Evolutionary conservation across 2,329 filamentous ascomycete species (phyloP).

Genomic region (Fusarium sp.): DNA sequence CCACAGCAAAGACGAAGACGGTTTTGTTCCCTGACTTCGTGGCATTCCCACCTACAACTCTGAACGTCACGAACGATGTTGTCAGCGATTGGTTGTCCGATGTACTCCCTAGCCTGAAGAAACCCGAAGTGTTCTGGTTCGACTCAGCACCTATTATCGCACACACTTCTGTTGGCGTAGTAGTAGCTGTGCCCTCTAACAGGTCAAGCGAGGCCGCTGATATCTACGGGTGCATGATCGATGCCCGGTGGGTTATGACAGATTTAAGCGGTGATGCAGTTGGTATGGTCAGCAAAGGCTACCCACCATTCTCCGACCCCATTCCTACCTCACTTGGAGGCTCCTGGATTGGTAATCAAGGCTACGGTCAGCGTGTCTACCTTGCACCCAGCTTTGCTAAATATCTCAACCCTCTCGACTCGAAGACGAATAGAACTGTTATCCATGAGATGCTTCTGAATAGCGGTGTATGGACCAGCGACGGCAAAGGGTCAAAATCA

Average conservation of each 20-base stretch:
- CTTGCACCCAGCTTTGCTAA: conserved; percentile 32
- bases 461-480: conserved; percentile 28
- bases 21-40: conserved; percentile 35
- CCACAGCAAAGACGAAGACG: not conserved
- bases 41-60: conserved; percentile 13
- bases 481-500: conserved; percentile 25
- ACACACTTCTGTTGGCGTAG: conserved; percentile 26
- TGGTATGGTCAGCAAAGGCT: conserved; percentile 32
- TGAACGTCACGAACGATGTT: conserved; percentile 19
- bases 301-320: conserved; percentile 29
- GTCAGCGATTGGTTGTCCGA: conserved; percentile 27
- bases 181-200: conserved; percentile 25
- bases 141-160: conserved; percentile 28
- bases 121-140: conserved; percentile 38
- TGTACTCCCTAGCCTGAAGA: not conserved
- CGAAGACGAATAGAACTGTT: conserved; percentile 13
- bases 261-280: conserved; percentile 37
- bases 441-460: conserved; percentile 41
- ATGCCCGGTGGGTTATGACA: conserved; percentile 32
- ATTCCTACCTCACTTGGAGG: conserved; percentile 29
- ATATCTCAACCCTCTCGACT: conserved; percentile 34
- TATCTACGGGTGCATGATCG: conserved; percentile 42
- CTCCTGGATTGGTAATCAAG: conserved; percentile 32
- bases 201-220: conserved; percentile 15
- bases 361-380: conserved; percentile 33